These are phyloP conservation scores for Uncinocarpus reesii DNA, from an alignment of 2,329 filamentous ascomycete genomes.

Conservation along the genomic window DNA sequence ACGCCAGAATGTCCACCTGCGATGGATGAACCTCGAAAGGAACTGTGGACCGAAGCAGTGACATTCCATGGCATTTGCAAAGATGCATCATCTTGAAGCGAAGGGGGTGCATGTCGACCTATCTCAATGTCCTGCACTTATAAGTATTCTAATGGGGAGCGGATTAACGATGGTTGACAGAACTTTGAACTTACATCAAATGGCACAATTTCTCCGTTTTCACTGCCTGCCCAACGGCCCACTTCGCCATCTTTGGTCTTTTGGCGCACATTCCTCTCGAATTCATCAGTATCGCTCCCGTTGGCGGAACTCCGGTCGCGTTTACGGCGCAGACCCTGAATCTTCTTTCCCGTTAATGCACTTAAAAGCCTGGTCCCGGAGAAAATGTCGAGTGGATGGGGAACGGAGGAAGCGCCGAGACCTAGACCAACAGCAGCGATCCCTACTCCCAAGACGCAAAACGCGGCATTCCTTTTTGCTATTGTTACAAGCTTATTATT, in stretches of 20 bases:
- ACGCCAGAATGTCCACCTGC: constrained; percentile 21
- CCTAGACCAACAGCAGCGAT: constrained; percentile 45
- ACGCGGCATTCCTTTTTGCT: constrained; percentile 53
- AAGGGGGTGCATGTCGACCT: constrained; percentile 56
- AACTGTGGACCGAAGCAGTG: constrained; percentile 46
- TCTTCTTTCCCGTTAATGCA: constrained; percentile 34
- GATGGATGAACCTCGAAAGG: constrained; percentile 36
- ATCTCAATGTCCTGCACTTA: constrained; percentile 50
- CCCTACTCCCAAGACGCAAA: constrained; percentile 50
- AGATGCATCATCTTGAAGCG: constrained; percentile 57
- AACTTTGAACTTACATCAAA: constrained; percentile 8
- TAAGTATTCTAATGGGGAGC: not conserved
- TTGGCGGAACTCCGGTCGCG: constrained; percentile 17
- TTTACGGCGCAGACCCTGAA: constrained; percentile 21
- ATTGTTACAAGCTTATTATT: constrained; percentile 34
- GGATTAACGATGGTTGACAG: not conserved
- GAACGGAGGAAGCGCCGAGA: constrained; percentile 32
- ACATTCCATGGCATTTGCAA: constrained; percentile 61
- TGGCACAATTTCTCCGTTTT: constrained; percentile 4
- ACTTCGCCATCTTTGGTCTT: constrained; percentile 29
- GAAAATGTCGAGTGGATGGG: constrained; percentile 49
- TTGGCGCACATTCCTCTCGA: constrained; percentile 30
- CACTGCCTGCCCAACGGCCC: constrained; percentile 22
- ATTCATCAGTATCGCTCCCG: constrained; percentile 20
- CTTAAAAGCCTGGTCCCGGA: constrained; percentile 46